Percentiles rank a stretch among this genome's conserved stretches.
phyloP scores from a whole-genome alignment of 495 filamentous ascomycete genomes.

The Xylaria longipes region DNA sequence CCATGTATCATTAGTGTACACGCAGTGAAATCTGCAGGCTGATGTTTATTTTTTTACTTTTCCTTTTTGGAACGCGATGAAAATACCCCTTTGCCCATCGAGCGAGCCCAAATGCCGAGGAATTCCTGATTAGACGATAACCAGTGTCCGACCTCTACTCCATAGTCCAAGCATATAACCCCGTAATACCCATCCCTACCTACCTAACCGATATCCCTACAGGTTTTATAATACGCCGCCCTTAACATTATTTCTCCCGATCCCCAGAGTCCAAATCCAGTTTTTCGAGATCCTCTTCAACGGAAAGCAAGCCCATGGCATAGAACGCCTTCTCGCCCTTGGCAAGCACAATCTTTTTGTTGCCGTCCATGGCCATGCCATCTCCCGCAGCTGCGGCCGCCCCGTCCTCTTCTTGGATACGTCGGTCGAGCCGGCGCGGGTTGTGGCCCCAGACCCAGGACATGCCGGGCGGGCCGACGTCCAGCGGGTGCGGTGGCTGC shows the following conservation, averaged over 20 bases:
- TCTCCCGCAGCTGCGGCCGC: slow-evolving; percentile 16
- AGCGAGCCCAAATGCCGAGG: not conserved
- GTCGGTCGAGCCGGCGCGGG: slow-evolving; percentile 49
- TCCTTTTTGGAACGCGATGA: slow-evolving; percentile 3
- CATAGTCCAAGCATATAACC: not conserved
- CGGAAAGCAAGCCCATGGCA: slow-evolving; percentile 58
- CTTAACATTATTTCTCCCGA: slow-evolving; percentile 23
- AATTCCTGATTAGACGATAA: slow-evolving; percentile 9
- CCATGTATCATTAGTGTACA: slow-evolving; percentile 13
- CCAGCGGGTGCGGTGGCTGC: slow-evolving; percentile 9
- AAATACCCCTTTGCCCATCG: not conserved
- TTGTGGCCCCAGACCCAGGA: slow-evolving; percentile 48
- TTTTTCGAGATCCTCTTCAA: slow-evolving; percentile 58
- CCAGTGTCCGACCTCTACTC: not conserved
- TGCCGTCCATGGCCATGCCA: slow-evolving; percentile 24
- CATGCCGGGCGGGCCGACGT: slow-evolving; percentile 34
- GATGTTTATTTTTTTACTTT: not conserved
- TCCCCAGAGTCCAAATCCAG: slow-evolving; percentile 47
- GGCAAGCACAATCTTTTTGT: slow-evolving; percentile 50
- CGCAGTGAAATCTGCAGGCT: slow-evolving; percentile 6
- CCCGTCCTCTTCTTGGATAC: slow-evolving; percentile 46
- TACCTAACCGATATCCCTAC: slow-evolving; percentile 14
- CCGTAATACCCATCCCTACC: slow-evolving; percentile 10
- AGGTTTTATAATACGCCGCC: slow-evolving; percentile 13
- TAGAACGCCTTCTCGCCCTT: slow-evolving; percentile 59